Conservation (phyloP, 345 rosid genomes). For the Diplotaxis tenuifolia region DNA sequence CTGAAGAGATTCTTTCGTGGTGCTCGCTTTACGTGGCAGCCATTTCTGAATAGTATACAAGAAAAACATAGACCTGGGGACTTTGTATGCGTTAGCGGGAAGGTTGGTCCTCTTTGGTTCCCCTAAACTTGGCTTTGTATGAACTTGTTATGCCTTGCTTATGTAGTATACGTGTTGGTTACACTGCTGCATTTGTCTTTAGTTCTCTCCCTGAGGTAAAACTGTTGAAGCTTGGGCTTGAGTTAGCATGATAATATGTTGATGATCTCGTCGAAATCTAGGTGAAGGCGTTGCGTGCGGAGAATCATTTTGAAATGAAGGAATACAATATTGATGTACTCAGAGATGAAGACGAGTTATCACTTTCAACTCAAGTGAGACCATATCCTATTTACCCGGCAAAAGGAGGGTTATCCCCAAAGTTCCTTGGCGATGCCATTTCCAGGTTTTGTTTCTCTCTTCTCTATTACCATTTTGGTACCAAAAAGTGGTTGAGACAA, state of each 20-base stretch:
- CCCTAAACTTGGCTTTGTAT: neutral
- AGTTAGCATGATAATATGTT: slow-evolving; percentile 8
- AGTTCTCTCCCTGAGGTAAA: slow-evolving; percentile 3
- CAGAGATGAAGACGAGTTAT: slow-evolving; percentile 63
- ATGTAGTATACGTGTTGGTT: neutral
- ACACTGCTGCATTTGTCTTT: neutral
- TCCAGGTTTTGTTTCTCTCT: slow-evolving; percentile 56
- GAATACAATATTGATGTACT: slow-evolving; percentile 78
- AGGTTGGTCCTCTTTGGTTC: slow-evolving; percentile 50
- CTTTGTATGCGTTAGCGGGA: slow-evolving; percentile 80
- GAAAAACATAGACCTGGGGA: slow-evolving; percentile 66
- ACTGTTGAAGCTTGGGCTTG: neutral
- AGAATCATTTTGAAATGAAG: slow-evolving; percentile 86
- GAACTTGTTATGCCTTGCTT: neutral
- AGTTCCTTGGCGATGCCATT: slow-evolving; percentile 62
- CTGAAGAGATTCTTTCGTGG: slow-evolving; percentile 87
- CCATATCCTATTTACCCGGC: slow-evolving; percentile 95
- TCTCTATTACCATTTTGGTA: neutral
- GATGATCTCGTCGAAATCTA: slow-evolving; percentile 20
- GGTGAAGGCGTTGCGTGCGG: slow-evolving; percentile 44
- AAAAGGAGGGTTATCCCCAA: slow-evolving; percentile 77
- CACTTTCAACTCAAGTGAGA: slow-evolving; percentile 51
- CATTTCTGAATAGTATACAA: slow-evolving; percentile 67
- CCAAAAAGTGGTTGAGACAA: neutral
- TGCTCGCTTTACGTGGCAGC: slow-evolving; percentile 61